Evolutionary conservation across 192 early-diverging fungal species (phyloP), one percentile per base, ranked within the genome.

Genomic region (Coemansia sp.): DNA sequence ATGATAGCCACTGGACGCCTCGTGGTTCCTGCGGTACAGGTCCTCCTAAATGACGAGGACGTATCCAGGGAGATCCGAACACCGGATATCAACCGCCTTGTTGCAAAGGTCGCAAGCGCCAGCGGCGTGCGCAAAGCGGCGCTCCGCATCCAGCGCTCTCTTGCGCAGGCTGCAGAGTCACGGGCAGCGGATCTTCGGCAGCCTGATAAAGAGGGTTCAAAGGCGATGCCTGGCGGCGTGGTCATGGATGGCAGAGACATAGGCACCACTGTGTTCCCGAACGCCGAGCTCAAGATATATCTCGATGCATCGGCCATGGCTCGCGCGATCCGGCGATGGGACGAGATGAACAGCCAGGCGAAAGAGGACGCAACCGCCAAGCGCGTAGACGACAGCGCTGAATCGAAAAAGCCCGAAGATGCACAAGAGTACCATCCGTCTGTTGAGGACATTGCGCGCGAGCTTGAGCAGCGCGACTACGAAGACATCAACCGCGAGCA

Each of bases 201-300:
- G 32, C 46, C 57, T 2, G 53, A 38, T 9, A 10, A 23, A 1
- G 38, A 66, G 11, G 38, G 11, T 40, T 13, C 14, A 17, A 45
- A 33, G 46, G 22, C 29, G 1, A 29, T 41, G 34, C 55, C 59
- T 55, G 63, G 58, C 1, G 90, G 91, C n/a, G 63, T 91, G 36
- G 89, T 93, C 13, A 92, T 94, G 89, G 92, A 94, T 71, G 92
- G 92, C 7, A 72, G 92, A 0, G 92, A 94, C 70, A 89, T 92
- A 57, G 91, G 92, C 9, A 89, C 91, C 0, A 83, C 85, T 0
- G 85, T 94, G 2, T 83, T 92, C 33, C 90, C 92, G 0, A 68
- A 86, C 53, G 92, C 92, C 0, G 85, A 94, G 40, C 78, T 92
- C 8, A 94, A 94, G 55, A 74, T 94, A 8, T 94, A 87, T 61